Evolutionary conservation across 208 protist genomes (phyloP).

Genomic region (Acanthamoeba castellanii): DNA sequence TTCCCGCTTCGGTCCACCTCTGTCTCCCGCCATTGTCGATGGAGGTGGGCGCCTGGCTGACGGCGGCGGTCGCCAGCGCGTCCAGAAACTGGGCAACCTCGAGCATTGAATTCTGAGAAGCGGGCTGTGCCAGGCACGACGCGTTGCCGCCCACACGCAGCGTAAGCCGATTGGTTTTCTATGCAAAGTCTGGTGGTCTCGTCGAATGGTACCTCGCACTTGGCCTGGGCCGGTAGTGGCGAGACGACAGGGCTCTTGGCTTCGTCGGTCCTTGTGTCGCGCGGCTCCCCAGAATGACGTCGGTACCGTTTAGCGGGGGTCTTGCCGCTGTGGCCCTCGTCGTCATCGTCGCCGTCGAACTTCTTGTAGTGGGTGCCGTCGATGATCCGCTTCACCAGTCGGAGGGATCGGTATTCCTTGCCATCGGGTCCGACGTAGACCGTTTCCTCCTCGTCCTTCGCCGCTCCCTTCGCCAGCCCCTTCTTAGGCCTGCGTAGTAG

Average conservation of each 20-base stretch:
- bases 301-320: neutral
- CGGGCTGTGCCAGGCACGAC: neutral
- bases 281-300: neutral
- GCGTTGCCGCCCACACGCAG: neutral
- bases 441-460: neutral
- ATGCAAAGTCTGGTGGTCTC: neutral
- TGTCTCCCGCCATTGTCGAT: too few species aligned
- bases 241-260: neutral
- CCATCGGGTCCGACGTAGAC: slow-evolving; percentile 34
- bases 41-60: neutral
- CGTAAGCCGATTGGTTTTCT: neutral
- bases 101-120: neutral
- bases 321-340: neutral
- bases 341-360: neutral
- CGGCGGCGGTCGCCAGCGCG: neutral
- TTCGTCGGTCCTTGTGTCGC: neutral
- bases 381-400: slow-evolving; percentile 20
- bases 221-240: neutral
- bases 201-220: neutral
- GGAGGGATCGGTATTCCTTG: slow-evolving; percentile 28
- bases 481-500: neutral
- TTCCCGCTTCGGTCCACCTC: too few species aligned
- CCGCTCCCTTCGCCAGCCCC: neutral
- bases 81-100: slow-evolving; percentile 34
- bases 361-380: neutral